Base-by-base conservation (phyloP, 2,329 filamentous ascomycete genomes). In the Penicillium sp. region DNA sequence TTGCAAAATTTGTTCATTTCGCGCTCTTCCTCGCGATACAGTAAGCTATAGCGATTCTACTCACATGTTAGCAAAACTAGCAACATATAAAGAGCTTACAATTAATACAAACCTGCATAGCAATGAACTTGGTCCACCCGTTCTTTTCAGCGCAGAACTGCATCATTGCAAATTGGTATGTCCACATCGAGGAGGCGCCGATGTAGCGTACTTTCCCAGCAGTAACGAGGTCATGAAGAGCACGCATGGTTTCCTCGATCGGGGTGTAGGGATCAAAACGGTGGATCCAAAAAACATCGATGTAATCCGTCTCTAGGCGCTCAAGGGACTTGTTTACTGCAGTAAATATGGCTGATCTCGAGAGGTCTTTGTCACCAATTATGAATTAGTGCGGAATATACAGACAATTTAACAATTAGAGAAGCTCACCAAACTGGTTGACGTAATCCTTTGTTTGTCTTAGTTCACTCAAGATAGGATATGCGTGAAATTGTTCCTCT, bases 21-120 rank as follows among this genome's bases (percentile, higher is more conserved):
- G 0, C 79, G 70, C 65, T 81, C 83, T 61, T 87, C 84, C 63
- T 87, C 84, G 4, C 84, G 78, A 64, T 84, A 84, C 3, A 82
- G 66, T 1, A 83, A 71, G 81, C 81, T 84, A 18, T 49, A 49
- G 24, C 40, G 40, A 14, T 42, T 42, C 33, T 51, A 23, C 48
- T 16, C 2, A 5, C 8, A 28, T 8, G 8, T 28, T 28, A 28
- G 26, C 26, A 28, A 8, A 28, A 28, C 26, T 28, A 8, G 26
- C 26, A 8, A 5, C 26, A 28, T 28, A 8, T 5, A 28, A 28
- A 4, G 4, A 8, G 5, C 8, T 28, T 28, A 28, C 26, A 28
- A 28, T 28, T 8, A 28, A 8, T 8, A 33, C 28, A 3, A 11
- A 33, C 28, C 16, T 84, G 81, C 81, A 84, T 84, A 16, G 71